A percentile compares a stretch with the other conserved stretches of the same genome.
These are phyloP conservation scores for Pseudoturritis turrita DNA, from an alignment of 345 rosid genomes.

Conservation along the genomic window DNA sequence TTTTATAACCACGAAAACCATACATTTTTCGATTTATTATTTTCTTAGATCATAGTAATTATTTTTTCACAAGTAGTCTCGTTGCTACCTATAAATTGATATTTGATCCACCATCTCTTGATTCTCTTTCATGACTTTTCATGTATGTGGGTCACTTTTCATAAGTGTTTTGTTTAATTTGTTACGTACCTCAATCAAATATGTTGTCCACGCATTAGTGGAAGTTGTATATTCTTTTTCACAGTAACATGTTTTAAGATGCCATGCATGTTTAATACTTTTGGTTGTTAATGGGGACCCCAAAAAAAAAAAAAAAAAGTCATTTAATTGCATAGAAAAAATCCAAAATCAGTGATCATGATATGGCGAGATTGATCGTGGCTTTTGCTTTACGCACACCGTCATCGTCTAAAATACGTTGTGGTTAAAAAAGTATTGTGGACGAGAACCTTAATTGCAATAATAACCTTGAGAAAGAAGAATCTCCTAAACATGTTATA, in stretches of 20 bases:
- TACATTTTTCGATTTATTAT: background rate
- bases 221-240: background rate
- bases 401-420: slow-evolving; percentile 7
- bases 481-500: background rate
- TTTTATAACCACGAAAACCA: too few relatives aligned
- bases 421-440: background rate
- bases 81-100: background rate
- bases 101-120: background rate
- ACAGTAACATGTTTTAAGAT: background rate
- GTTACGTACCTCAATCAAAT: background rate
- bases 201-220: background rate
- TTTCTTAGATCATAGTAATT: background rate
- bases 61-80: background rate
- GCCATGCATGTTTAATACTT: background rate
- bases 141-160: background rate
- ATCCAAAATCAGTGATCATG: background rate
- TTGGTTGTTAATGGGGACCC: background rate
- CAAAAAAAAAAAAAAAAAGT: background rate
- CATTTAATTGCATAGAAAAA: background rate
- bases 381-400: slow-evolving; percentile 18
- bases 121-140: background rate
- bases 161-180: background rate
- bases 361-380: background rate
- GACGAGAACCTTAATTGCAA: background rate
- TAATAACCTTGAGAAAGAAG: background rate